Base-by-base conservation (phyloP, 2,329 filamentous ascomycete genomes). In the Paecilomyces niveus region DNA sequence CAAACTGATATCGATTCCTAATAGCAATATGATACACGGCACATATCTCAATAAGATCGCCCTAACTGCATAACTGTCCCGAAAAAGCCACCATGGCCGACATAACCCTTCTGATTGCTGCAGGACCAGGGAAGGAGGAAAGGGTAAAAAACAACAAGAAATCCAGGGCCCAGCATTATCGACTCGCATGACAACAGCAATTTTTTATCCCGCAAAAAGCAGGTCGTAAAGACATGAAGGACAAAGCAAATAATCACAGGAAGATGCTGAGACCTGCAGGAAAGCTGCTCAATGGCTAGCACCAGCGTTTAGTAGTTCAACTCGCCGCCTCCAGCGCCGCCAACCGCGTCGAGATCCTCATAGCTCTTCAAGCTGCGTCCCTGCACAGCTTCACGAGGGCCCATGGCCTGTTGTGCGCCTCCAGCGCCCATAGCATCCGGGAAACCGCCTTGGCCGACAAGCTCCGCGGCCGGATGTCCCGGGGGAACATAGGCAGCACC, bases 361-460 rank as follows among this genome's bases (percentile, higher is more conserved):
- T 99, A 99, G 73, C 91, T 97, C 82, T 96, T 96, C 64, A 99
- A 78, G 61, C 90, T 96, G 58, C 94, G 85, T 4, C 94, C 94
- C 65, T 95, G 90, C 0, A 96, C 92, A 10, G 94, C 93, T 75
- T 97, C 92, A 21, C 90, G 85, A 21, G 94, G 93, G 0, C 92
- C 92, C 60, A 92, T 88, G 2, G 89, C 86, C 33, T 78, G 78
- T 57, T 88, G 86, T 24, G 84, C 88, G 45, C 89, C 88, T 54
- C 90, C 89, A 2, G 80, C 80, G 26, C 33, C 85, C 85, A 58
- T 77, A 70, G 62, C 76, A 74, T 60, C 78, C 66, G 63, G 68
- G 63, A 74, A 75, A 3, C 66, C 76, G 71, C 63, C 83, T 70
- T 67, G 80, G 75, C 58, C 82, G 22, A 69, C 64, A 62, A 72